A percentile compares a stretch with the other conserved stretches of the same genome.
These are phyloP conservation scores for Arachnomyces sp. DNA, from an alignment of 2,329 filamentous ascomycete genomes.

Conservation along the genomic window DNA sequence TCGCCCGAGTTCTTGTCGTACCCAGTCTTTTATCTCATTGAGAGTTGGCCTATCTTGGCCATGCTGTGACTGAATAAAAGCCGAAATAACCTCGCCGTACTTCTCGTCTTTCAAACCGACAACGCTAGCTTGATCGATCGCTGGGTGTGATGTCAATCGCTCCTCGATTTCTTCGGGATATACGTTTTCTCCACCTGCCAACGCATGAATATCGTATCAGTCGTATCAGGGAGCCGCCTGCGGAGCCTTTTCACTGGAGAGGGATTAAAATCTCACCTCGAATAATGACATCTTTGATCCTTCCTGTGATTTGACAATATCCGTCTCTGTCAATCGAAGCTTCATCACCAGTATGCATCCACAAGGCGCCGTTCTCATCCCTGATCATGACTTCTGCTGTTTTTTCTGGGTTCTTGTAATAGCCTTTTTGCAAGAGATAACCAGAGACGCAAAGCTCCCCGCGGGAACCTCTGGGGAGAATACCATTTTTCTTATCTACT, in stretches of 20 bases:
- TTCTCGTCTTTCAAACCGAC: slow-evolving; percentile 61
- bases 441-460: slow-evolving; percentile 73
- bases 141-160: slow-evolving; percentile 56
- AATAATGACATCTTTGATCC: slow-evolving; percentile 75
- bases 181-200: slow-evolving; percentile 63
- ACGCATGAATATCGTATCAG: slow-evolving; percentile 36
- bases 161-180: slow-evolving; percentile 71
- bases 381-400: slow-evolving; percentile 63
- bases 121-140: slow-evolving; percentile 57
- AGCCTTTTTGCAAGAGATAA: slow-evolving; percentile 59
- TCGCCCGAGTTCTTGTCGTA: slow-evolving; percentile 50
- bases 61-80: slow-evolving; percentile 43
- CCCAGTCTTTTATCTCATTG: slow-evolving; percentile 55
- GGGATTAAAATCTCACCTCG: too few species aligned
- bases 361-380: slow-evolving; percentile 50
- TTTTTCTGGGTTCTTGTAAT: slow-evolving; percentile 62
- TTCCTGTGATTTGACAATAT: slow-evolving; percentile 64
- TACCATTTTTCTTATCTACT: slow-evolving; percentile 54
- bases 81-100: slow-evolving; percentile 64
- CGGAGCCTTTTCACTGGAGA: too few species aligned
- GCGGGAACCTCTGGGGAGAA: slow-evolving; percentile 56
- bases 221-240: slow-evolving; percentile 2
- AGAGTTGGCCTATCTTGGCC: slow-evolving; percentile 36
- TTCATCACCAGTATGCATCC: slow-evolving; percentile 59
- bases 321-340: slow-evolving; percentile 47